Evolutionary conservation across 441 rosid species (phyloP).

Genomic region (Raphanus hybrid): DNA sequence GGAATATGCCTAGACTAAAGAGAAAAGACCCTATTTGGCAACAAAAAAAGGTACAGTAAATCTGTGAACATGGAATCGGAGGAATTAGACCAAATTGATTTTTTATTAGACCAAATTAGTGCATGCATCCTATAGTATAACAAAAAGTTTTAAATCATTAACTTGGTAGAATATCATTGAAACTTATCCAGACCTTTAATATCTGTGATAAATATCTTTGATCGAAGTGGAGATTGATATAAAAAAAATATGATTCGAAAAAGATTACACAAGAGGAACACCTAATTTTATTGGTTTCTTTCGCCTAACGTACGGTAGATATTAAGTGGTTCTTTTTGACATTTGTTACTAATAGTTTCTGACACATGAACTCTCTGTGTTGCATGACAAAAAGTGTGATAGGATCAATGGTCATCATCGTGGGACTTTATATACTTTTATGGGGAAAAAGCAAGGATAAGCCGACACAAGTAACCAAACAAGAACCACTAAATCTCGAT

Average conservation of each 20-base stretch:
- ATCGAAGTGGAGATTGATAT: not conserved
- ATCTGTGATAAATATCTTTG: not conserved
- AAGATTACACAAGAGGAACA: not conserved
- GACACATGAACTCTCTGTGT: not conserved
- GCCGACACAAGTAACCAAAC: constrained; percentile 35
- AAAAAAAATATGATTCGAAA: not conserved
- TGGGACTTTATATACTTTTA: constrained; percentile 56
- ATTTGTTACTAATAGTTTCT: constrained; percentile 12
- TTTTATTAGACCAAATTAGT: not conserved
- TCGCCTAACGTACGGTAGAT: constrained; percentile 9
- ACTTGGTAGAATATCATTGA: not conserved
- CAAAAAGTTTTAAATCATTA: not conserved
- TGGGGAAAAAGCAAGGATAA: constrained; percentile 61
- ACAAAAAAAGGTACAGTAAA: too few relatives aligned
- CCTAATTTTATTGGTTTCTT: not conserved
- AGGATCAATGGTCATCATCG: constrained; percentile 54
- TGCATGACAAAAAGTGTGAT: constrained; percentile 44
- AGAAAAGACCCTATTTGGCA: not conserved
- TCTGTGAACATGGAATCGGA: not conserved
- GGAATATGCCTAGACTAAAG: not conserved
- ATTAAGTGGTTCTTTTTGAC: constrained; percentile 22
- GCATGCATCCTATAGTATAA: not conserved
- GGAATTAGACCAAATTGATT: not conserved
- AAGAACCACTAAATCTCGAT: constrained; percentile 39
- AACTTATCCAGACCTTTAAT: constrained; percentile 11